Percentiles rank a stretch among this genome's conserved stretches.
These are phyloP conservation scores for Syzygium oleosum DNA, from an alignment of 345 rosid genomes.

Conservation along the genomic window DNA sequence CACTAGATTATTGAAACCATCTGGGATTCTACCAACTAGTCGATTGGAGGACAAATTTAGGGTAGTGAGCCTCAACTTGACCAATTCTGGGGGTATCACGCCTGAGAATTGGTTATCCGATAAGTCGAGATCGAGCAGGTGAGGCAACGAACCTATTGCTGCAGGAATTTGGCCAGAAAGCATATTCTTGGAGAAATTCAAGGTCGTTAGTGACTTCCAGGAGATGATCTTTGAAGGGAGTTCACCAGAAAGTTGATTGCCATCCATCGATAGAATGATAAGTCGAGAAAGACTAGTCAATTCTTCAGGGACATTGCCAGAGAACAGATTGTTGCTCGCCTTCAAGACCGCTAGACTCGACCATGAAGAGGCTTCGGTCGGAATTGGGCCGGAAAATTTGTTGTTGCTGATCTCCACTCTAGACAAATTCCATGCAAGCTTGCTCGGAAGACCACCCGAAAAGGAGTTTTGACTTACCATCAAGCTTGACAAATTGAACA, in stretches of 20 bases:
- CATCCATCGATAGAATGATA: slow-evolving; percentile 33
- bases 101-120: slow-evolving; percentile 70
- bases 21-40: slow-evolving; percentile 59
- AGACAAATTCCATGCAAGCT: slow-evolving; percentile 51
- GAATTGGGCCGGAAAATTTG: slow-evolving; percentile 66
- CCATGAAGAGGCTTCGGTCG: slow-evolving; percentile 41
- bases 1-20: slow-evolving; percentile 43
- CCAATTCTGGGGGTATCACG: slow-evolving; percentile 50
- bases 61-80: slow-evolving; percentile 25
- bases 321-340: slow-evolving; percentile 64
- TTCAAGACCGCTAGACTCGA: slow-evolving; percentile 35
- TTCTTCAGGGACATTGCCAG: slow-evolving; percentile 52
- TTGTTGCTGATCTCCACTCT: slow-evolving; percentile 69
- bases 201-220: slow-evolving; percentile 42
- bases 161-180: slow-evolving; percentile 67
- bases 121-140: slow-evolving; percentile 42
- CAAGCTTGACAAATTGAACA: slow-evolving; percentile 33
- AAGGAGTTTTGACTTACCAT: slow-evolving; percentile 53
- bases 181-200: slow-evolving; percentile 52
- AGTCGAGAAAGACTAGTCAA: slow-evolving; percentile 47
- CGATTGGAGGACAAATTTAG: slow-evolving; percentile 67
- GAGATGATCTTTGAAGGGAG: slow-evolving; percentile 54
- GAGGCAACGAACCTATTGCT: slow-evolving; percentile 50
- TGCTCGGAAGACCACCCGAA: slow-evolving; percentile 60
- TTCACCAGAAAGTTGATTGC: slow-evolving; percentile 56